These are phyloP conservation scores for Xanthoceras sorbifolium DNA, from an alignment of 345 rosid genomes.

Conservation along the genomic window DNA sequence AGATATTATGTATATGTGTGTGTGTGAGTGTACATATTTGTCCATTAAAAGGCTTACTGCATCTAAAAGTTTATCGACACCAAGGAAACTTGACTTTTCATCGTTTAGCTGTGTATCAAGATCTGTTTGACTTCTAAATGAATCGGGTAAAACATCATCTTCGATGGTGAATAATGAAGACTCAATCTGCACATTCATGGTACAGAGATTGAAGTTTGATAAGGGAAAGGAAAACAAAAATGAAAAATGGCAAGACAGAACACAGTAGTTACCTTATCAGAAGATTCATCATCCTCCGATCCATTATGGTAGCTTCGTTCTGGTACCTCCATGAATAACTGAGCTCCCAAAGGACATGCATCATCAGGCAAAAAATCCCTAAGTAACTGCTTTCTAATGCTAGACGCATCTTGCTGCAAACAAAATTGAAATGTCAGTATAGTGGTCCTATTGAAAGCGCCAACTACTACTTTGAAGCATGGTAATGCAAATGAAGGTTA, in stretches of 20 bases:
- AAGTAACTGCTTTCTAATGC: conserved; percentile 49
- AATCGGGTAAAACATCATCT: conserved; percentile 33
- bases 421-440: conserved; percentile 11
- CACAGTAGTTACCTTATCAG: conserved; percentile 32
- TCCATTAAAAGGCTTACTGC: conserved; percentile 41
- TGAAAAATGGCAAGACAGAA: neutral
- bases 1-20: neutral
- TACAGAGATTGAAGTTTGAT: neutral
- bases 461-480: conserved; percentile 8
- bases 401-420: conserved; percentile 47
- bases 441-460: neutral
- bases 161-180: conserved; percentile 37
- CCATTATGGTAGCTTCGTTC: conserved; percentile 34
- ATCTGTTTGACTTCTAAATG: conserved; percentile 44
- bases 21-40: neutral
- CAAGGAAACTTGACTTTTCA: conserved; percentile 45
- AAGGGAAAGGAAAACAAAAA: neutral
- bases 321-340: conserved; percentile 45
- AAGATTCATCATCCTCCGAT: conserved; percentile 32
- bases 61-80: conserved; percentile 59
- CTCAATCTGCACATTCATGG: conserved; percentile 41
- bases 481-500: conserved; percentile 23
- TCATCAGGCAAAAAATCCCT: conserved; percentile 59
- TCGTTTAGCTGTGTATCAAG: conserved; percentile 24
- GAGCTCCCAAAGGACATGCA: conserved; percentile 59